These are phyloP conservation scores for Takakia lepidozioides DNA, from an alignment of 225 moss, liverwort and hornwort species.

Conservation along the genomic window DNA sequence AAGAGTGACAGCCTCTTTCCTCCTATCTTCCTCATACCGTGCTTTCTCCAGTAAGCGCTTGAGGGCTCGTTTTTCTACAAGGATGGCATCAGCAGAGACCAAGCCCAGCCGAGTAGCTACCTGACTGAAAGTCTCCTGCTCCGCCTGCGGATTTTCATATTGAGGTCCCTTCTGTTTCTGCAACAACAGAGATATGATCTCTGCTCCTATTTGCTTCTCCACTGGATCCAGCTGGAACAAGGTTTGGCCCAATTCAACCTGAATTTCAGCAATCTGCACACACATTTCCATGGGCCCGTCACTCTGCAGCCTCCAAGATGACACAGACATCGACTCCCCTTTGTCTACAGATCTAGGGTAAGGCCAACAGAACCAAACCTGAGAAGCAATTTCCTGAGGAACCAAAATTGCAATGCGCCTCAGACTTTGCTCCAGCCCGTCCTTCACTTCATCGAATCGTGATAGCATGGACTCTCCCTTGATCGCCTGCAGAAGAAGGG, in stretches of 20 bases:
- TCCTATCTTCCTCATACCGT: conserved; percentile 57
- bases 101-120: conserved; percentile 50
- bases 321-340: too few species aligned
- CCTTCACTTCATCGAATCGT: conserved; percentile 67
- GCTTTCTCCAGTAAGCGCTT: conserved; percentile 63
- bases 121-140: conserved; percentile 68
- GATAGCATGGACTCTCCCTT: conserved; percentile 66
- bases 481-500: conserved; percentile 76
- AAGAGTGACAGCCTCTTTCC: conserved; percentile 60
- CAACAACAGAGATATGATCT: conserved; percentile 63
- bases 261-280: conserved; percentile 46
- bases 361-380: too few species aligned
- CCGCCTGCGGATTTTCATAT: conserved; percentile 67
- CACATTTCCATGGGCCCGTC: neutral
- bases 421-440: conserved; percentile 55
- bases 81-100: conserved; percentile 48
- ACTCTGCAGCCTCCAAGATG: too few species aligned
- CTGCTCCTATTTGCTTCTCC: conserved; percentile 73
- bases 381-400: conserved; percentile 53
- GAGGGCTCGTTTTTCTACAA: conserved; percentile 58
- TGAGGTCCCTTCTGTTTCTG: conserved; percentile 76
- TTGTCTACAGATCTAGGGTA: neutral
- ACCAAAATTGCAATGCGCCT: conserved; percentile 62
- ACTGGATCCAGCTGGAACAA: conserved; percentile 56
- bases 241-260: conserved; percentile 36